These are phyloP conservation scores for apple (Malus domestica) DNA, from an alignment of 306 rosid species.

Conservation along the genomic window ASM211411v1 NC_041797.1:3683501-3684000, in stretches of 20 bases:
- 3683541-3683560: too few species aligned
- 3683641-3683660: slow-evolving; percentile 37
- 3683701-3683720: too few species aligned
- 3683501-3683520: background rate
- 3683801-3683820: slow-evolving; percentile 68
- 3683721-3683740: background rate
- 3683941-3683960: too few species aligned
- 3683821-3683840: slow-evolving; percentile 45
- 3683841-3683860: too few species aligned
- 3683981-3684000: too few species aligned
- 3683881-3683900: too few species aligned
- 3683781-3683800: too few species aligned
- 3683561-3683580: slow-evolving; percentile 17
- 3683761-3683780: slow-evolving; percentile 72
- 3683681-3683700: too few species aligned
- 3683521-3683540: background rate
- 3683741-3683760: background rate
- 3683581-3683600: slow-evolving; percentile 21
- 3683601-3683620: slow-evolving; percentile 18
- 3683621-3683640: slow-evolving; percentile 36
- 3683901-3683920: too few species aligned
- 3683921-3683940: too few species aligned
- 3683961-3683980: too few species aligned
- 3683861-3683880: too few species aligned
- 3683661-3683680: background rate